A percentile compares a stretch with the other conserved stretches of the same genome.
Evolutionary conservation across 2,329 filamentous ascomycete genomes (phyloP).

Genomic region (Diaporthe citri): DNA sequence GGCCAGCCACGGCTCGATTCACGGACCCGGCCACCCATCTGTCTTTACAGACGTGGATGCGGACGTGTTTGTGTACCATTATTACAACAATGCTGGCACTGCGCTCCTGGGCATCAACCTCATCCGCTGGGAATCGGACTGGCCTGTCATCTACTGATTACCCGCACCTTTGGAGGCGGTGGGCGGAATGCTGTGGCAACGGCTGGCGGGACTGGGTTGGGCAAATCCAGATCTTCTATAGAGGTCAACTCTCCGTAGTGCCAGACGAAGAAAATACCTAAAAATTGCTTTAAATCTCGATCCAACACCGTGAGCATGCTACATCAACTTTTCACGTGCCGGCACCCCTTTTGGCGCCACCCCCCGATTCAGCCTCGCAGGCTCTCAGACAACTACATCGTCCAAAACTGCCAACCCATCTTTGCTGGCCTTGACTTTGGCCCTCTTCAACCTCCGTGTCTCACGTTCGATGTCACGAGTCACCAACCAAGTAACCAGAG

Average conservation of each 20-base stretch:
- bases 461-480: conserved; percentile 58
- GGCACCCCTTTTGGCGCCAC: background rate
- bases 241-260: background rate
- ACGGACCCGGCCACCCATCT: background rate
- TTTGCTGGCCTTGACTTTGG: conserved; percentile 11
- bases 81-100: conserved; percentile 3
- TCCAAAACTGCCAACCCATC: conserved; percentile 1
- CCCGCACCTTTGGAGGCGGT: background rate
- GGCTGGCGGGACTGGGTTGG: background rate
- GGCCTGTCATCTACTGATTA: conserved; percentile 3
- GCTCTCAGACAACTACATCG: conserved; percentile 35
- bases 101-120: conserved; percentile 6
- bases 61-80: conserved; percentile 17
- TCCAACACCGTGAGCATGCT: background rate
- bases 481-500: conserved; percentile 58
- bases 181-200: background rate
- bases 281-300: too few species aligned
- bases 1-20: conserved; percentile 4
- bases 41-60: background rate
- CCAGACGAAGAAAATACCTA: background rate
- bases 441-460: conserved; percentile 56
- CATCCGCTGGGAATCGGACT: background rate
- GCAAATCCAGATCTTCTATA: background rate
- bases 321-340: background rate
- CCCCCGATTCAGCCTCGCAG: conserved; percentile 12